A percentile compares a stretch with the other conserved stretches of the same genome.
These are phyloP conservation scores for Epichloe typhina DNA, from an alignment of 2,329 filamentous ascomycete genomes.

Conservation along the genomic window DNA sequence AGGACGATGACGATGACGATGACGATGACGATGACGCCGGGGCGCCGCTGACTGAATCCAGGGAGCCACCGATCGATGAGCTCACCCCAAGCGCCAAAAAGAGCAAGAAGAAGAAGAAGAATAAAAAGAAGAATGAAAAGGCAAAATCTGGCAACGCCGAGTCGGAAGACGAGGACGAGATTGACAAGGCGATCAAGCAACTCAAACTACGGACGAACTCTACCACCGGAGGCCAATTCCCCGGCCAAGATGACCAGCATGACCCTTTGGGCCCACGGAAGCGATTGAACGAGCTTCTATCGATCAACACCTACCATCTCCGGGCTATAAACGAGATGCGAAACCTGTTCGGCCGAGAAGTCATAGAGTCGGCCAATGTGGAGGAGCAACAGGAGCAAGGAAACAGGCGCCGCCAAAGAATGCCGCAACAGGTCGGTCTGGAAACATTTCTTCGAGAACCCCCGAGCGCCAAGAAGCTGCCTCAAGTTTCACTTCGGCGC, in stretches of 20 bases:
- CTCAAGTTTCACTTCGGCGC: constrained; percentile 57
- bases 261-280: constrained; percentile 4
- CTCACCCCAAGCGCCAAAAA: constrained; percentile 12
- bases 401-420: constrained; percentile 19
- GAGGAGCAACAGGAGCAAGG: constrained; percentile 34
- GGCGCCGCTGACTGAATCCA: constrained; percentile 11
- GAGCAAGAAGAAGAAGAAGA: constrained; percentile 22
- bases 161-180: constrained; percentile 33
- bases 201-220: constrained; percentile 15
- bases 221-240: not conserved
- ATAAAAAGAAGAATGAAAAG: constrained; percentile 23
- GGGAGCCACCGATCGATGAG: constrained; percentile 14
- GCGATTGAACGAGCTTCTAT: constrained; percentile 28
- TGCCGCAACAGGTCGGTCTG: constrained; percentile 40
- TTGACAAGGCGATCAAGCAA: constrained; percentile 39
- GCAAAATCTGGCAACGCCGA: constrained; percentile 18
- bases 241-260: constrained; percentile 5
- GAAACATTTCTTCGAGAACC: constrained; percentile 41
- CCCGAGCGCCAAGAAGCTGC: constrained; percentile 46
- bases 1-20: constrained; percentile 16
- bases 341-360: constrained; percentile 41
- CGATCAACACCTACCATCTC: constrained; percentile 53
- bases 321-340: constrained; percentile 88
- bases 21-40: constrained; percentile 19
- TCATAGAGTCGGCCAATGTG: constrained; percentile 39